A percentile compares a stretch with the other conserved stretches of the same genome.
Evolutionary conservation across 306 rosid genomes (phyloP).

Genomic region (Mucuna pruriens): DNA sequence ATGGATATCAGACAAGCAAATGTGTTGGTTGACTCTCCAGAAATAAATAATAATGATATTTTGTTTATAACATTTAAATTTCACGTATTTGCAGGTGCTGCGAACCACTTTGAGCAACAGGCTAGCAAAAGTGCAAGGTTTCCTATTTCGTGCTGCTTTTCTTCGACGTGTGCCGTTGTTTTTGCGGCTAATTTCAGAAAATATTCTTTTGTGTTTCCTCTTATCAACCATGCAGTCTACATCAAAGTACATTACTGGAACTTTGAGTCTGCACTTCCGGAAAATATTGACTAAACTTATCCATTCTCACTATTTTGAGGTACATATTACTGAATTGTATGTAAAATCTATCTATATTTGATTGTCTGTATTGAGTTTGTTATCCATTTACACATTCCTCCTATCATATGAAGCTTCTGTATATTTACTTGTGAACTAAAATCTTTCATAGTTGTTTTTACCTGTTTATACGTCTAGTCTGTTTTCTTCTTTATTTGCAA

Average conservation of each 20-base stretch:
- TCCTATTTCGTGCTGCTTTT: conserved; percentile 90
- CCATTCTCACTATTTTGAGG: conserved; percentile 89
- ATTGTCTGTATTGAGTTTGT: neutral
- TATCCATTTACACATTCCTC: neutral
- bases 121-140: conserved; percentile 96
- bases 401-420: neutral
- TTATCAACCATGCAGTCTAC: conserved; percentile 76
- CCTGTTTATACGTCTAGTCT: neutral
- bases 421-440: neutral
- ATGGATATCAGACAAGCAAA: neutral
- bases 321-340: conserved; percentile 36
- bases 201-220: conserved; percentile 80
- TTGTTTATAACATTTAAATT: neutral
- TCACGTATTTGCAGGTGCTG: conserved; percentile 61
- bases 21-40: neutral
- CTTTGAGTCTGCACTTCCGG: conserved; percentile 82
- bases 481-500: conserved; percentile 7
- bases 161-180: conserved; percentile 89
- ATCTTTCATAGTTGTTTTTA: neutral
- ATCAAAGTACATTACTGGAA: conserved; percentile 79
- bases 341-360: conserved; percentile 12
- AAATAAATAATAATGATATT: neutral
- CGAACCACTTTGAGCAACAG: conserved; percentile 88
- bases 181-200: conserved; percentile 75
- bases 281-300: conserved; percentile 76